These are phyloP conservation scores for Suillus discolor DNA, from an alignment of 768 basidiomycete genomes.

Conservation along the genomic window DNA sequence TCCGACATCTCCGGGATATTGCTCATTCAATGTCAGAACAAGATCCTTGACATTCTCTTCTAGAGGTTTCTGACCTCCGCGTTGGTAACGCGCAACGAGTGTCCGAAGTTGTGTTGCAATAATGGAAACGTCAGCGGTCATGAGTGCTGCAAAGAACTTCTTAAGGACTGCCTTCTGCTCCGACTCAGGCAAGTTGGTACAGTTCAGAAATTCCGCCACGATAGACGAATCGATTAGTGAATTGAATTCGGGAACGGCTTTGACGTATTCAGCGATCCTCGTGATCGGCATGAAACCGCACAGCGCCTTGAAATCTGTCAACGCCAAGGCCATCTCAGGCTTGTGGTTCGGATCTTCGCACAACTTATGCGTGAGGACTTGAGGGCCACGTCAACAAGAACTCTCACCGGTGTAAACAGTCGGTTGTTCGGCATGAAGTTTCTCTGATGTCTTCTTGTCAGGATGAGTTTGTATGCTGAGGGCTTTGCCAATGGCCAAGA, in stretches of 20 bases:
- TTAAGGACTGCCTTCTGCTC: slow-evolving; percentile 66
- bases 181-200: slow-evolving; percentile 30
- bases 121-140: slow-evolving; percentile 66
- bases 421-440: slow-evolving; percentile 66
- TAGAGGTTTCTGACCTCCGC: slow-evolving; percentile 38
- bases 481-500: slow-evolving; percentile 86
- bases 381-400: not conserved
- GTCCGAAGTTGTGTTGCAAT: slow-evolving; percentile 57
- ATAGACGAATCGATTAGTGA: slow-evolving; percentile 65
- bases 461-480: slow-evolving; percentile 93
- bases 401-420: slow-evolving; percentile 87
- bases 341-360: slow-evolving; percentile 92
- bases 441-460: slow-evolving; percentile 79
- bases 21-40: slow-evolving; percentile 59
- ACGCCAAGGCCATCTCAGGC: slow-evolving; percentile 97
- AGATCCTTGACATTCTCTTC: slow-evolving; percentile 60
- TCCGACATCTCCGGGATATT: slow-evolving; percentile 95
- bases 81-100: slow-evolving; percentile 66
- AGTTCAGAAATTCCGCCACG: slow-evolving; percentile 52
- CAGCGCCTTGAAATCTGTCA: slow-evolving; percentile 87
- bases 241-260: slow-evolving; percentile 73
- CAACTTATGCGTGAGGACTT: slow-evolving; percentile 14
- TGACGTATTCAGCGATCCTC: slow-evolving; percentile 68
- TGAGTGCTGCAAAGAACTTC: slow-evolving; percentile 78
- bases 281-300: slow-evolving; percentile 90